phyloP scores from a whole-genome alignment of 129 eudicot species.

The Glebionis coronaria region DNA sequence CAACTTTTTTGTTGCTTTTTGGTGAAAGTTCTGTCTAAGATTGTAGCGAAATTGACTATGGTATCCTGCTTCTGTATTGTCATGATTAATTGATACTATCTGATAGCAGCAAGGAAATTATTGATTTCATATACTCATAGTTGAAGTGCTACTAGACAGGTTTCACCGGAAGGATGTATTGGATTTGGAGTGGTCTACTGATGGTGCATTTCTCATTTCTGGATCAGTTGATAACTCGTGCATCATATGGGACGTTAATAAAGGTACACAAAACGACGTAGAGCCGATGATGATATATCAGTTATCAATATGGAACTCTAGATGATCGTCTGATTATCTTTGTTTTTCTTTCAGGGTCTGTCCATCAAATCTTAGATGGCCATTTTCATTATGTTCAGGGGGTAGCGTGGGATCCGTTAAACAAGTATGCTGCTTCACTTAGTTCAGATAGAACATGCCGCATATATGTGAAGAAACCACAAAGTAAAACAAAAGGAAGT shows the following conservation, averaged over 20 bases:
- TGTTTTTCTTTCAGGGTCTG: constrained; percentile 56
- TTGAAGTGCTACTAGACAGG: constrained; percentile 45
- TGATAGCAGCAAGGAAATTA: not conserved
- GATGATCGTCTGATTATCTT: constrained; percentile 21
- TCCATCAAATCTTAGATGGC: constrained; percentile 90
- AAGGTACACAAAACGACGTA: constrained; percentile 46
- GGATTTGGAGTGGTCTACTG: constrained; percentile 93
- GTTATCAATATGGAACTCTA: constrained; percentile 9
- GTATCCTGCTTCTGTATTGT: too few relatives aligned
- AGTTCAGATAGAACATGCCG: constrained; percentile 97
- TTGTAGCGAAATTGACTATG: too few relatives aligned
- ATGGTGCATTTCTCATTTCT: constrained; percentile 79
- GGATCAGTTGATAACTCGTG: constrained; percentile 99
- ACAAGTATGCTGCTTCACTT: constrained; percentile 82
- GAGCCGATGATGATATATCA: not conserved
- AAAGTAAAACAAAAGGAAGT: constrained; percentile 63
- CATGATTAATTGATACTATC: too few relatives aligned
- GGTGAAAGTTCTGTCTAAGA: too few relatives aligned
- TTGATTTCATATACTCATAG: constrained; percentile 19
- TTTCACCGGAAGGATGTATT: constrained; percentile 92
- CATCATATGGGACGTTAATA: constrained; percentile 92
- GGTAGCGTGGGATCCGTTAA: constrained; percentile 94
- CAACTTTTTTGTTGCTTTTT: too few relatives aligned
- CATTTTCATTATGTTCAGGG: constrained; percentile 99
- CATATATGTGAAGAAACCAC: constrained; percentile 73